phyloP scores from a whole-genome alignment of 768 basidiomycete genomes.

The Tubosaeta sp. region DNA sequence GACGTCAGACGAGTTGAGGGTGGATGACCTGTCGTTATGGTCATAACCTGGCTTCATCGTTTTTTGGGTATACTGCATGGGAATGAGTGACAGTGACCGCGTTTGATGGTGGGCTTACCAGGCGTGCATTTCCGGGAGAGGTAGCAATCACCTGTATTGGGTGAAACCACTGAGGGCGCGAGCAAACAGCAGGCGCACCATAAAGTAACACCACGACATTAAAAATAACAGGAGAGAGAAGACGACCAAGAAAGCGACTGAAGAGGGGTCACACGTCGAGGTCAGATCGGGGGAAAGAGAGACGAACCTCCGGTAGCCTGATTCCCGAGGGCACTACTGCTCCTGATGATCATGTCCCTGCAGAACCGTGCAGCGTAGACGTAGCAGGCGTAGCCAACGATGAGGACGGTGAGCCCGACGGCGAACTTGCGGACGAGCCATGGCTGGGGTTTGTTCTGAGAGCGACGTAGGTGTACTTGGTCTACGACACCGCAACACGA shows the following conservation, averaged over 20 bases:
- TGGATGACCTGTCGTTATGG: constrained; percentile 3
- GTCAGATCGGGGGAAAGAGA: not conserved
- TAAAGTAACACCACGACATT: constrained; percentile 74
- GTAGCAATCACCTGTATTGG: constrained; percentile 55
- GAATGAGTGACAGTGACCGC: constrained; percentile 6
- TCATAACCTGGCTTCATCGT: constrained; percentile 22
- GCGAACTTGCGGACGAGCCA: constrained; percentile 73
- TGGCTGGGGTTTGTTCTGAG: constrained; percentile 52
- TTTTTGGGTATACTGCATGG: constrained; percentile 22
- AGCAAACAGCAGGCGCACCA: constrained; percentile 42
- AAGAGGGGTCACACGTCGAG: constrained; percentile 3
- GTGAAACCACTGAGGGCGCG: not conserved
- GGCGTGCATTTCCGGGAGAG: constrained; percentile 62
- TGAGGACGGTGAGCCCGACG: constrained; percentile 51
- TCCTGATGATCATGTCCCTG: constrained; percentile 59
- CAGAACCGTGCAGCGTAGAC: constrained; percentile 75
- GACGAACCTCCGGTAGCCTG: constrained; percentile 64
- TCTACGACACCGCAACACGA: constrained; percentile 51
- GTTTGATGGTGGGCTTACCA: constrained; percentile 45
- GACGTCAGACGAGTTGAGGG: constrained; percentile 17
- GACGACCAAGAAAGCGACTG: constrained; percentile 65
- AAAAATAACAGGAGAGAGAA: constrained; percentile 64
- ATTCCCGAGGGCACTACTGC: constrained; percentile 41
- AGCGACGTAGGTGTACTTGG: constrained; percentile 41
- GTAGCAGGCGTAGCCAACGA: constrained; percentile 68